These are phyloP conservation scores for Oryza brachyantha DNA, from an alignment of 176 grass and related monocot species.

Conservation along the genomic window DNA sequence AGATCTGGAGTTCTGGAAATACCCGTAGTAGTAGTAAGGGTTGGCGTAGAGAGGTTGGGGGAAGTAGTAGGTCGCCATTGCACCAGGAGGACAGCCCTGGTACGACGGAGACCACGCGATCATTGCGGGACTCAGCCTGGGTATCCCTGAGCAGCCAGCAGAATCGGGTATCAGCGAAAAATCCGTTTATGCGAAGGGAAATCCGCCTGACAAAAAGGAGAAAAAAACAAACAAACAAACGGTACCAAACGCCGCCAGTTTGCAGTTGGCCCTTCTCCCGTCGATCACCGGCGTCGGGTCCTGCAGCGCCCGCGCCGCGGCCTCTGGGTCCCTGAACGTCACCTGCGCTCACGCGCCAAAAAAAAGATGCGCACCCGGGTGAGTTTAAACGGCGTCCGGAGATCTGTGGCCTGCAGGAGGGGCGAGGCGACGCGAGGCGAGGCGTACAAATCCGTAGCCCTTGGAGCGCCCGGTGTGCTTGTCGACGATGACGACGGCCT, in stretches of 20 bases:
- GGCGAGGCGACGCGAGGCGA: background rate
- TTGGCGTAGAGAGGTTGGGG: conserved; percentile 42
- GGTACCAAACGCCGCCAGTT: conserved; percentile 43
- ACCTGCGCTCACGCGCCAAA: conserved; percentile 26
- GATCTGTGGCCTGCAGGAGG: background rate
- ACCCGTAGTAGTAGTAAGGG: conserved; percentile 56
- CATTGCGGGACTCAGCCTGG: conserved; percentile 20
- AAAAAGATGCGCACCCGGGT: too few relatives aligned
- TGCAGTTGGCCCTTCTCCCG: conserved; percentile 56
- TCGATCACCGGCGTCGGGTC: conserved; percentile 62
- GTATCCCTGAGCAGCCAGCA: conserved; percentile 26
- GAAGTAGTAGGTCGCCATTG: conserved; percentile 36
- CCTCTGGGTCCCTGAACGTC: conserved; percentile 45
- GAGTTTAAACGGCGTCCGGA: background rate
- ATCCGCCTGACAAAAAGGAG: background rate
- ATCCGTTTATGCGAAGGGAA: background rate
- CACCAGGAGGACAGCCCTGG: conserved; percentile 5
- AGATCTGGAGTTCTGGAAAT: background rate
- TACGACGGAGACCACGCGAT: conserved; percentile 31
- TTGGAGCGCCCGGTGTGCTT: conserved; percentile 66
- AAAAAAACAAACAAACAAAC: background rate
- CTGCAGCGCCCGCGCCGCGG: conserved; percentile 47
- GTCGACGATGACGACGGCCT: conserved; percentile 64
- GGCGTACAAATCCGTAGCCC: conserved; percentile 61
- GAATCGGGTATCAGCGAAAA: background rate